Conservation (phyloP, 257 asterid genomes). For the Cordia subcordata region DNA sequence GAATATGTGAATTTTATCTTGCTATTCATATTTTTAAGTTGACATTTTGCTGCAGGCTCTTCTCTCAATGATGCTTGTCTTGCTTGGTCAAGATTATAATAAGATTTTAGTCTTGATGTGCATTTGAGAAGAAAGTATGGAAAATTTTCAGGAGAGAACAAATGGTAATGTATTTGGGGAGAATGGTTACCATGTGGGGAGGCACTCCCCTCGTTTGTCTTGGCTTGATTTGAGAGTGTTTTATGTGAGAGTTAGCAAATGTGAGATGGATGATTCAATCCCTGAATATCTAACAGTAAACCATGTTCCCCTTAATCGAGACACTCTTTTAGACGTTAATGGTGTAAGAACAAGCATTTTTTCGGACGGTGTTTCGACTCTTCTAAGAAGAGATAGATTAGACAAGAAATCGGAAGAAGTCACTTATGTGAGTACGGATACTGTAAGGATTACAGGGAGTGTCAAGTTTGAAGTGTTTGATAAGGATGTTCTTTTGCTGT, state of each 20-base stretch:
- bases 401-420: constrained; percentile 57
- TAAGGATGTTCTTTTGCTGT: constrained; percentile 35
- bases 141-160: constrained; percentile 24
- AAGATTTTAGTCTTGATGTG: constrained; percentile 28
- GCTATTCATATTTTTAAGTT: not conserved
- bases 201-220: constrained; percentile 22
- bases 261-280: constrained; percentile 47
- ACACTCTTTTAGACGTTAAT: constrained; percentile 65
- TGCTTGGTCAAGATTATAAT: constrained; percentile 7
- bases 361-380: constrained; percentile 54
- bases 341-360: constrained; percentile 52
- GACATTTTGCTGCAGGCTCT: constrained; percentile 29
- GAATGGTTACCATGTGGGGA: constrained; percentile 27
- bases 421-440: constrained; percentile 64
- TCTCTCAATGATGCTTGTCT: not conserved
- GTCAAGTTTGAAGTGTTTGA: constrained; percentile 57
- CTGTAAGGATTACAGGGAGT: constrained; percentile 50
- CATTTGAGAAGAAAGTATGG: constrained; percentile 25
- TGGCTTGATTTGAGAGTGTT: constrained; percentile 77
- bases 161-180: constrained; percentile 29
- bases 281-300: constrained; percentile 53
- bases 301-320: constrained; percentile 53
- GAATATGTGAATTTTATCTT: too few relatives aligned
- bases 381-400: constrained; percentile 50
- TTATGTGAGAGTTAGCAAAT: constrained; percentile 57